Percentiles rank a stretch among this genome's conserved stretches.
Conservation (phyloP, 495 filamentous ascomycete species). For the Penicillium egyptiacum region DNA sequence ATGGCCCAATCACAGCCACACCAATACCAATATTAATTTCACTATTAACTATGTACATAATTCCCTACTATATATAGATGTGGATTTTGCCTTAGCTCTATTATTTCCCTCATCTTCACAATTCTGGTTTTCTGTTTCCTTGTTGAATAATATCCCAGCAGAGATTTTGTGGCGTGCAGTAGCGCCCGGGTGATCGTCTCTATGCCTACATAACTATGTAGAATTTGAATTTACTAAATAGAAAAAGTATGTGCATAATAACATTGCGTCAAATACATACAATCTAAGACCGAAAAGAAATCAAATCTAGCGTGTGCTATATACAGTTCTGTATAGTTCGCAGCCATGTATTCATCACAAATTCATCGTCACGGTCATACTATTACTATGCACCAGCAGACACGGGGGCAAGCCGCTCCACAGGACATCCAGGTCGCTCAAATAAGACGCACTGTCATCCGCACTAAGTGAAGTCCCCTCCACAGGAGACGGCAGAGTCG, state of each 20-base stretch:
- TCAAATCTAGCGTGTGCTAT: constrained; percentile 12
- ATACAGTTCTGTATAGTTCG: constrained; percentile 15
- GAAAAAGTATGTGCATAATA: background rate
- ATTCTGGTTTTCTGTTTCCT: too few species aligned
- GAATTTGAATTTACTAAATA: too few species aligned
- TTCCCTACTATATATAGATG: too few species aligned
- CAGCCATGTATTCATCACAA: constrained; percentile 45
- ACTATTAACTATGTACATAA: too few species aligned
- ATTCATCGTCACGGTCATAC: constrained; percentile 87
- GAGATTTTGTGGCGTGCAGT: constrained; percentile 18
- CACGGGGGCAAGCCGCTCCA: constrained; percentile 68
- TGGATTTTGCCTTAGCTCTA: too few species aligned
- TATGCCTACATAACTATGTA: background rate
- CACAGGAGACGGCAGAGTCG: constrained; percentile 73
- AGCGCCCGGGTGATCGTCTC: constrained; percentile 13
- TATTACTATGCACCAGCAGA: constrained; percentile 82
- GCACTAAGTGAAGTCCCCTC: constrained; percentile 72
- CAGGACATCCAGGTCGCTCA: constrained; percentile 74
- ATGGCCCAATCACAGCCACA: constrained; percentile 8
- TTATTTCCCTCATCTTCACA: background rate
- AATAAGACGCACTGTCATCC: constrained; percentile 65
- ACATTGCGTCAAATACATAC: background rate
- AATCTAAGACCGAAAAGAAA: background rate
- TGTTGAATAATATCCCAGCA: background rate
- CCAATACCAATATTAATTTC: constrained; percentile 5